These are phyloP conservation scores for Euphrasia confusa DNA, from an alignment of 257 asterid species.

Conservation along the genomic window DNA sequence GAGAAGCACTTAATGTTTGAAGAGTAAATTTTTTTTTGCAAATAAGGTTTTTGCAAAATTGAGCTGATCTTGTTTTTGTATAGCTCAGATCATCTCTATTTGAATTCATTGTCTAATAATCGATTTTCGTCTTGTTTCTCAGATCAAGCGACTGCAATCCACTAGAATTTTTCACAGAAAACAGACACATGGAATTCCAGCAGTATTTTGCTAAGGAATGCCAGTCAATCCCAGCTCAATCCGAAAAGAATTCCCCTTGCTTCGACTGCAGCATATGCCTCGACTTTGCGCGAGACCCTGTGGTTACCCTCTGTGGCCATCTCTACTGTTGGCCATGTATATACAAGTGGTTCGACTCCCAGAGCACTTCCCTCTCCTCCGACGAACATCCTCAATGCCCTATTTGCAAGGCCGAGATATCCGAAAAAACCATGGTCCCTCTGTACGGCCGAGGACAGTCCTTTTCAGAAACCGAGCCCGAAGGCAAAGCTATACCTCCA, in stretches of 20 bases:
- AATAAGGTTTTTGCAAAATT: too few species aligned
- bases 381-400: constrained; percentile 56
- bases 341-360: constrained; percentile 67
- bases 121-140: constrained; percentile 16
- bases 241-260: constrained; percentile 42
- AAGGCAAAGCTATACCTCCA: constrained; percentile 53
- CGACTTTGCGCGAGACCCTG: constrained; percentile 70
- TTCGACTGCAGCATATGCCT: constrained; percentile 90
- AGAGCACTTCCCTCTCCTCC: constrained; percentile 34
- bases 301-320: constrained; percentile 81
- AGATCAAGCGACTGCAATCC: constrained; percentile 9
- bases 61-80: too few species aligned
- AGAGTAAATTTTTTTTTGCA: too few species aligned
- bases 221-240: constrained; percentile 42
- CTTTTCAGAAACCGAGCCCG: constrained; percentile 36
- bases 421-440: constrained; percentile 61
- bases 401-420: constrained; percentile 77
- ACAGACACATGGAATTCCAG: constrained; percentile 46
- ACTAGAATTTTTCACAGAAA: background rate
- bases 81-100: background rate
- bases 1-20: too few species aligned
- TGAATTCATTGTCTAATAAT: background rate
- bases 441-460: constrained; percentile 61
- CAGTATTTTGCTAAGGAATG: constrained; percentile 46
- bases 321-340: constrained; percentile 95